Percentiles rank a stretch among this genome's conserved stretches.
These are phyloP conservation scores for Eutrema yunnanense DNA, from an alignment of 345 rosid genomes.

Conservation along the genomic window DNA sequence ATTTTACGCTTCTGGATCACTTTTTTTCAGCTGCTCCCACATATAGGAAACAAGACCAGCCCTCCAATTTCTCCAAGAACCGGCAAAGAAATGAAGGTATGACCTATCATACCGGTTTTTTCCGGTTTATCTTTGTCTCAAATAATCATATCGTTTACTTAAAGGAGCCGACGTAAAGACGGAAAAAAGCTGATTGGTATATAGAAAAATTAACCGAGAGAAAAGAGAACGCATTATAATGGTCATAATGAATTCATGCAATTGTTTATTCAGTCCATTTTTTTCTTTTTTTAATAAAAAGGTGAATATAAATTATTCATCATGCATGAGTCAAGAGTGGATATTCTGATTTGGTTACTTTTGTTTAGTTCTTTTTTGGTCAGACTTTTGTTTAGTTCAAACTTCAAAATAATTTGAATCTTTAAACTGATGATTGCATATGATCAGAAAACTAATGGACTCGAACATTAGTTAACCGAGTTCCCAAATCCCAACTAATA, in stretches of 20 bases:
- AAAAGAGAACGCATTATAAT: constrained; percentile 16
- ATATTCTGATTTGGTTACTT: neutral
- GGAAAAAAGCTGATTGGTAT: constrained; percentile 8
- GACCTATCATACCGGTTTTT: neutral
- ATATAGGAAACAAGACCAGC: constrained; percentile 33
- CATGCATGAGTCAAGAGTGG: neutral
- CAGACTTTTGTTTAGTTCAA: neutral
- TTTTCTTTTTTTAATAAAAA: neutral
- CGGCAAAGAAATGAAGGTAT: constrained; percentile 79
- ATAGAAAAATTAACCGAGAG: constrained; percentile 1
- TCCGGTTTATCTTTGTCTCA: constrained; percentile 6
- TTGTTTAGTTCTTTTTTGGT: neutral
- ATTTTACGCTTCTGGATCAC: neutral
- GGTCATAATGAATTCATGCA: constrained; percentile 17
- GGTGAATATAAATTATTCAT: neutral
- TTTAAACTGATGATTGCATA: no score
- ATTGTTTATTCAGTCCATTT: neutral
- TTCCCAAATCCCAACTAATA: neutral
- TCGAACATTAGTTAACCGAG: neutral
- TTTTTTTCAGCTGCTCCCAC: constrained; percentile 38
- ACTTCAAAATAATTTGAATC: neutral
- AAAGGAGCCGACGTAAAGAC: constrained; percentile 15
- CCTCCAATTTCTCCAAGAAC: constrained; percentile 70
- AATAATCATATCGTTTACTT: constrained; percentile 9
- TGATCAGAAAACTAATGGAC: neutral